Conservation (phyloP, 2,329 filamentous ascomycete species). For the Cercospora sojina region DNA sequence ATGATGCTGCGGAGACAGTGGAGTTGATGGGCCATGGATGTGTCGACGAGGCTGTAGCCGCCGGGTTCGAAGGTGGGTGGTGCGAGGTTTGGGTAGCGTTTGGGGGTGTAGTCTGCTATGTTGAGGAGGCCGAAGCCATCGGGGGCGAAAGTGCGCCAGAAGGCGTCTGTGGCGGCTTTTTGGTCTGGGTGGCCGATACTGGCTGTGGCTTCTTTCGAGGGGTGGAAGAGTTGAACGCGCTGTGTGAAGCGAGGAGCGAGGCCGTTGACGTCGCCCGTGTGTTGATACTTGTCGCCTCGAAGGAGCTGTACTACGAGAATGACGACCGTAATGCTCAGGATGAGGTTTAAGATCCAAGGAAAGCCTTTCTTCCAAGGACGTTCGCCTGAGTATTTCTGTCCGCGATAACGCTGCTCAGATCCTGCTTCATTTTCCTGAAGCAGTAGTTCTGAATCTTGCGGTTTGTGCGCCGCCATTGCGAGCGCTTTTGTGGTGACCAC, state of each 20-base stretch:
- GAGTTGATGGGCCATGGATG: constrained; percentile 14
- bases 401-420: not conserved
- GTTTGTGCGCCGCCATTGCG: not conserved
- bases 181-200: constrained; percentile 9
- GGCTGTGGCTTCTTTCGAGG: constrained; percentile 2
- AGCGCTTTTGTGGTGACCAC: not conserved
- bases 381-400: not conserved
- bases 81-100: constrained; percentile 1
- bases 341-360: constrained; percentile 10
- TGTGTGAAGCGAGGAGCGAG: constrained; percentile 13
- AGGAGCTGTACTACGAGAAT: constrained; percentile 7
- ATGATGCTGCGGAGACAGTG: constrained; percentile 15
- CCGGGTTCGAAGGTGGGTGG: constrained; percentile 10
- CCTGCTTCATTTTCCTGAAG: not conserved
- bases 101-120: constrained; percentile 6
- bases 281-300: constrained; percentile 6
- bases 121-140: constrained; percentile 12
- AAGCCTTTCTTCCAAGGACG: constrained; percentile 8
- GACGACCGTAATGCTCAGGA: not conserved
- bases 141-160: constrained; percentile 16
- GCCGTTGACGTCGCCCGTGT: constrained; percentile 17
- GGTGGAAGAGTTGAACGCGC: constrained; percentile 9
- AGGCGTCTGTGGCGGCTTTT: constrained; percentile 5
- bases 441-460: constrained; percentile 1
- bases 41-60: constrained; percentile 13